phyloP scores from a whole-genome alignment of 352 stramenopile genomes.

The Phytophthora meadii region DNA sequence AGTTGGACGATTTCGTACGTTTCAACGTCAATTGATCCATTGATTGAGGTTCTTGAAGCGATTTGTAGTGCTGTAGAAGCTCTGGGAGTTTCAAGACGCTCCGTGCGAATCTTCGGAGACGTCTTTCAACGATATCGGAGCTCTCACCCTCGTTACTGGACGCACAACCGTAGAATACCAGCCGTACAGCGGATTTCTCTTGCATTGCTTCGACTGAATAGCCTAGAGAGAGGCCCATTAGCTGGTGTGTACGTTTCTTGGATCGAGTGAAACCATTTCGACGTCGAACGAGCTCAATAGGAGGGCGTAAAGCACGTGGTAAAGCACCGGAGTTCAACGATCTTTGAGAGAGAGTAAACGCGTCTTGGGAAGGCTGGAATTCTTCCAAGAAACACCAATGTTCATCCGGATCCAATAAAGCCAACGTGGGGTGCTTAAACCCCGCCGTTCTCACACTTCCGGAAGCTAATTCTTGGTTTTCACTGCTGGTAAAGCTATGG shows the following conservation, averaged over 20 bases:
- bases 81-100: slow-evolving; percentile 24
- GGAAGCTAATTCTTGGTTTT: background rate
- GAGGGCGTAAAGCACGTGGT: slow-evolving; percentile 21
- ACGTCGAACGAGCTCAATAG: slow-evolving; percentile 24
- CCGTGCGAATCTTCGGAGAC: slow-evolving; percentile 21
- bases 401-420: slow-evolving; percentile 37
- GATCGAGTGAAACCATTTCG: slow-evolving; percentile 16
- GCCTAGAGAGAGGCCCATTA: slow-evolving; percentile 18
- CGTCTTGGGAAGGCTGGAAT: slow-evolving; percentile 11
- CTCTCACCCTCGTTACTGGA: background rate
- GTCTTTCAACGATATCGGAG: slow-evolving; percentile 1
- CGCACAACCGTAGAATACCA: slow-evolving; percentile 25
- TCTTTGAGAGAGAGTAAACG: slow-evolving; percentile 34
- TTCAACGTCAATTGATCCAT: slow-evolving; percentile 8
- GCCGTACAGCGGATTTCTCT: slow-evolving; percentile 17
- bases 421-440: slow-evolving; percentile 34
- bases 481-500: slow-evolving; percentile 26
- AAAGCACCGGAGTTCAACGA: slow-evolving; percentile 37
- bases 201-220: slow-evolving; percentile 17
- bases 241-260: slow-evolving; percentile 18
- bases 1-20: slow-evolving; percentile 20
- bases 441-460: slow-evolving; percentile 43
- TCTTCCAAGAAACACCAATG: slow-evolving; percentile 40
- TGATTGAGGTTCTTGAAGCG: slow-evolving; percentile 8
- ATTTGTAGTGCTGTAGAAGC: slow-evolving; percentile 22